A percentile compares a stretch with the other conserved stretches of the same genome.
Conservation (phyloP, 352 stramenopile species). For the Pythium sp. region DNA sequence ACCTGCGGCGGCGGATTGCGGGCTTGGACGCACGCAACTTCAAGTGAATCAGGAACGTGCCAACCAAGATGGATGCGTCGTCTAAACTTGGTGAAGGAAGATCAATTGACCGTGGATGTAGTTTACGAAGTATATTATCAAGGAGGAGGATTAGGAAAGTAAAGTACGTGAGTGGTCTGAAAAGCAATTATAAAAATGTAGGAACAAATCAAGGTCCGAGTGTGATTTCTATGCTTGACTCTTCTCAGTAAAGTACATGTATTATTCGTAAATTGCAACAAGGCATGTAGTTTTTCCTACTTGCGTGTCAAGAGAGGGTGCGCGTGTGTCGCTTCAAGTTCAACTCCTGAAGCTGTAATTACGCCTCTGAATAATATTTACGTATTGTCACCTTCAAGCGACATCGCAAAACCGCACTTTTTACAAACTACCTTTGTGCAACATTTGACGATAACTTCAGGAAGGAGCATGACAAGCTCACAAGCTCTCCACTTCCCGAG, state of each 20-base stretch:
- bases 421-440: constrained; percentile 14
- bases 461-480: background rate
- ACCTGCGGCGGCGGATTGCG: background rate
- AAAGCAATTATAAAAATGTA: background rate
- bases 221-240: background rate
- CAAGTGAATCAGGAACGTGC: constrained; percentile 14
- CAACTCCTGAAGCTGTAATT: constrained; percentile 31
- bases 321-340: constrained; percentile 32
- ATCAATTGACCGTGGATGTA: background rate
- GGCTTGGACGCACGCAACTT: background rate
- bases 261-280: background rate
- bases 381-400: background rate
- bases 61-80: background rate
- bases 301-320: constrained; percentile 5
- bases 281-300: background rate
- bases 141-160: background rate
- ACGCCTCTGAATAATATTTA: constrained; percentile 9
- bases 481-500: too few relatives aligned
- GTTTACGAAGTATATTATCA: background rate
- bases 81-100: background rate
- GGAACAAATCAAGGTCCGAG: background rate
- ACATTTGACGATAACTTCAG: background rate
- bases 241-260: background rate
- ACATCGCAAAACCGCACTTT: background rate
- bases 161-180: background rate